Evolutionary conservation across 768 basidiomycete species (phyloP), one percentile per base, ranked within the genome.

Genomic region (Boletus edulis): DNA sequence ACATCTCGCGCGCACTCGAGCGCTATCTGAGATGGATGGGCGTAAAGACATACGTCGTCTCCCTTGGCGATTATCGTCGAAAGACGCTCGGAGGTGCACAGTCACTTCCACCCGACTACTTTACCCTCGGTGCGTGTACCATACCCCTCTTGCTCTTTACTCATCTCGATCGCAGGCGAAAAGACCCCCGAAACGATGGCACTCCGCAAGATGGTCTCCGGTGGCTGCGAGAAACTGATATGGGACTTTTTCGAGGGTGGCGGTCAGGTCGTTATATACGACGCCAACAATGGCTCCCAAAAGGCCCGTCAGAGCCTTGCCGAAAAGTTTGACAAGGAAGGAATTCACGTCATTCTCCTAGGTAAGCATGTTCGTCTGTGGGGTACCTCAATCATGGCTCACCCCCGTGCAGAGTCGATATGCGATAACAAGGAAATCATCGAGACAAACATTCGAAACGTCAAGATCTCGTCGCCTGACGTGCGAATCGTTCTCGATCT

Each of bases 11-110:
- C 38, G 87, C 96, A 8, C 80, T 98, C 13, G 96, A 98, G 70
- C 85, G 97, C n/a, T 99, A 99, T 72, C 81, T 99, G 1, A 81
- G 94, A 70, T 99, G 97, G 97, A 91, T 93, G 72, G 97, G 97
- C 31, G 91, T 99, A 51, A 98, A 96, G 73, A 96, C 94, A 0
- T 84, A 89, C 59, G 97, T 98, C 51, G 86, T 98, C 52, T 95
- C 94, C 7, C 77, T 99, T 11, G 97, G 97, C 20, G 97, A 99
- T 72, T 94, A 96, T 72, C 83, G 97, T 44, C 76, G 97, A 49
- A 92, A 93, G 78, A 83, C 86, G 0, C 75, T 98, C 15, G 97
- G 97, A 9, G 87, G 89, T 0, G 90, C 94, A 0, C 82, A 93
- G 72, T 85, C 87, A 46, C 76, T 99, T 5, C 97, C 97, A 0